Conservation (phyloP, 192 early-diverging fungal genomes). For the Backusella tuberculispora region DNA sequence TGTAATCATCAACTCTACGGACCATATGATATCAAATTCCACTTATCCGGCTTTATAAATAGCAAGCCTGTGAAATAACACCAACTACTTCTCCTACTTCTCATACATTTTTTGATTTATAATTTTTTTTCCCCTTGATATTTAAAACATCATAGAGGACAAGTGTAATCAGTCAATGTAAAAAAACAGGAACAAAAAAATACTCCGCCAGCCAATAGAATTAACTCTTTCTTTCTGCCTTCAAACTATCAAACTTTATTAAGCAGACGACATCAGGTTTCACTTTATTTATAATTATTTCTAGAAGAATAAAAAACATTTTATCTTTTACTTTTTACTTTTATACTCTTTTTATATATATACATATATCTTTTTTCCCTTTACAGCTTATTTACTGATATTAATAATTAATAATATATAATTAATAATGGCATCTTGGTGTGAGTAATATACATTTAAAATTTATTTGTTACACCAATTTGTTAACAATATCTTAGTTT, state of each 20-base stretch:
- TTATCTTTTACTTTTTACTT: not conserved
- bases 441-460: not conserved
- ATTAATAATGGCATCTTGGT: slow-evolving; percentile 24
- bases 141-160: not conserved
- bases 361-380: not conserved
- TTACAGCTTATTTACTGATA: not conserved
- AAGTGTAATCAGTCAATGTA: not conserved
- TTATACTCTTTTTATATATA: not conserved
- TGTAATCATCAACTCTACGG: not conserved
- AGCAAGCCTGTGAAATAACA: not conserved
- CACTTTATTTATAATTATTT: not conserved
- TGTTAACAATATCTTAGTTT: slow-evolving; percentile 21
- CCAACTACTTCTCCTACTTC: not conserved
- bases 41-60: not conserved
- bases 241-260: too few relatives aligned
- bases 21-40: not conserved
- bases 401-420: not conserved
- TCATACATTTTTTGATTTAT: slow-evolving; percentile 9
- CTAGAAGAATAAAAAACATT: not conserved
- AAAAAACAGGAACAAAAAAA: slow-evolving; percentile 2
- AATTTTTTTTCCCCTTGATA: slow-evolving; percentile 8
- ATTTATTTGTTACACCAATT: not conserved
- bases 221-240: not conserved
- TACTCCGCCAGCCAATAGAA: not conserved
- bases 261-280: not conserved